These are phyloP conservation scores for Aspergillus heteromorphus DNA, from an alignment of 495 filamentous ascomycete genomes.

Conservation along the genomic window DNA sequence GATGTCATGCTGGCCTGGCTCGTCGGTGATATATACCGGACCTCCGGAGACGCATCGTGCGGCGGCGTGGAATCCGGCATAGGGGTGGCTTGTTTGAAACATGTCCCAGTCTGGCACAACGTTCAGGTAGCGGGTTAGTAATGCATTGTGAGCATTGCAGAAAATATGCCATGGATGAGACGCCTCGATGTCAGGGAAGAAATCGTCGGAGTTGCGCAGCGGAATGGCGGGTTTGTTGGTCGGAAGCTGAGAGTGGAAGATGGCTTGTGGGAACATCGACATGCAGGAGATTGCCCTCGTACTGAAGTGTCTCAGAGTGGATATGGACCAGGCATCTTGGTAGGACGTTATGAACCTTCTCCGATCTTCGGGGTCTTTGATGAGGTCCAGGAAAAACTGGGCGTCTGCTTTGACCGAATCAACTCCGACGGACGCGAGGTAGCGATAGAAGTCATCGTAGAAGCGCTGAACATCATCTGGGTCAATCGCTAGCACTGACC, in stretches of 20 bases:
- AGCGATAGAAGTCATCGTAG: slow-evolving; percentile 89
- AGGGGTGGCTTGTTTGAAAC: slow-evolving; percentile 86
- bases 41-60: slow-evolving; percentile 86
- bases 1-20: slow-evolving; percentile 73
- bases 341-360: slow-evolving; percentile 65
- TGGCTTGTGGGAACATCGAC: slow-evolving; percentile 74
- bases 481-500: slow-evolving; percentile 55
- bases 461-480: slow-evolving; percentile 65
- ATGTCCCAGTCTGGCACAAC: slow-evolving; percentile 96
- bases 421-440: slow-evolving; percentile 62
- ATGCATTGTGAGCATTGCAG: slow-evolving; percentile 85
- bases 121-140: slow-evolving; percentile 69
- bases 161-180: slow-evolving; percentile 94
- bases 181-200: slow-evolving; percentile 70
- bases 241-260: slow-evolving; percentile 79
- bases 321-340: slow-evolving; percentile 79
- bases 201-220: slow-evolving; percentile 90
- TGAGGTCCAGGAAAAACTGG: slow-evolving; percentile 79
- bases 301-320: slow-evolving; percentile 70
- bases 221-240: slow-evolving; percentile 62
- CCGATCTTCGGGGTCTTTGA: slow-evolving; percentile 61
- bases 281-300: slow-evolving; percentile 84
- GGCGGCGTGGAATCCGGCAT: slow-evolving; percentile 78
- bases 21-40: slow-evolving; percentile 89
- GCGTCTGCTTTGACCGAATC: slow-evolving; percentile 87